A percentile compares a stretch with the other conserved stretches of the same genome.
Evolutionary conservation across 306 rosid genomes (phyloP).

Genomic region (Canavalia gladiata): DNA sequence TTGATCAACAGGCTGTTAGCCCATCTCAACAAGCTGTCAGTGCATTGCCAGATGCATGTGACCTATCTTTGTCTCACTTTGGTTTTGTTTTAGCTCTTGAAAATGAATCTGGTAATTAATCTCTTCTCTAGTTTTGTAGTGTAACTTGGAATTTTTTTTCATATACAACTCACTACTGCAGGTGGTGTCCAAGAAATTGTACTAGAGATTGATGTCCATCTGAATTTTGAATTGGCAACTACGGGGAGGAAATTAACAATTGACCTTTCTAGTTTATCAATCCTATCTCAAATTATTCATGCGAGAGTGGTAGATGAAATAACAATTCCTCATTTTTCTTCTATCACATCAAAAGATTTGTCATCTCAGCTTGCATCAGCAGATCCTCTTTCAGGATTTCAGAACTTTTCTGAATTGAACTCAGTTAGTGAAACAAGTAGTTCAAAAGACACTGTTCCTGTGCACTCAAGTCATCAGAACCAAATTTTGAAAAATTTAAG

Average conservation of each 20-base stretch:
- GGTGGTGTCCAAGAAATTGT: conserved; percentile 76
- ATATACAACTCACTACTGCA: conserved; percentile 54
- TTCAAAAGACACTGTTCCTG: conserved; percentile 58
- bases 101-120: conserved; percentile 70
- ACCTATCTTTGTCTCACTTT: conserved; percentile 63
- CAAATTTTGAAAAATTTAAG: conserved; percentile 66
- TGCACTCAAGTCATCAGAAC: conserved; percentile 57
- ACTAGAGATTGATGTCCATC: conserved; percentile 66
- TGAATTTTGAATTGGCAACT: conserved; percentile 62
- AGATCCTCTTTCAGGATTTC: conserved; percentile 55
- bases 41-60: conserved; percentile 59
- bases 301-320: conserved; percentile 51
- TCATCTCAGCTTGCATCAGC: conserved; percentile 56
- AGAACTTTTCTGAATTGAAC: conserved; percentile 50
- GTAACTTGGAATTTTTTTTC: background rate
- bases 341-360: conserved; percentile 51
- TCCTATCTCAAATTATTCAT: conserved; percentile 68
- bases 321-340: conserved; percentile 71
- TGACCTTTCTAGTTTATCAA: conserved; percentile 72
- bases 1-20: conserved; percentile 52
- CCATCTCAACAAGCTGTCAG: conserved; percentile 57
- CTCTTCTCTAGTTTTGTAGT: conserved; percentile 28
- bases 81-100: conserved; percentile 66
- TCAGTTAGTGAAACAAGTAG: conserved; percentile 63
- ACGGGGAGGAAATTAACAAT: conserved; percentile 55